These are phyloP conservation scores for Neltuma alba DNA, from an alignment of 306 rosid species.

Conservation along the genomic window DNA sequence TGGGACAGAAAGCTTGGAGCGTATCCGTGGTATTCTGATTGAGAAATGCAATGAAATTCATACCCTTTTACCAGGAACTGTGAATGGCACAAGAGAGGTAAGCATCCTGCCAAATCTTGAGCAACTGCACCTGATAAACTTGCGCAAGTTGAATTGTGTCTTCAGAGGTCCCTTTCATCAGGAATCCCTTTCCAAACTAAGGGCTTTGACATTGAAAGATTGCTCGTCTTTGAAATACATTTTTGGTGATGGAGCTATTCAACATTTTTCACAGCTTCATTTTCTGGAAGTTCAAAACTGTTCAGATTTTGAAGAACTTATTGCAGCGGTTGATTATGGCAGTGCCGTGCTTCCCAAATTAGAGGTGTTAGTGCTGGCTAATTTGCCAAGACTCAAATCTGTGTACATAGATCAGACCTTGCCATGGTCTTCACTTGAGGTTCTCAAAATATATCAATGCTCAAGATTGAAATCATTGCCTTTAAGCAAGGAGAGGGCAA, in stretches of 20 bases:
- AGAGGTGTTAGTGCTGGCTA: background rate
- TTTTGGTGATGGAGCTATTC: background rate
- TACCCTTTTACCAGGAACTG: background rate
- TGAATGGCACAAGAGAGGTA: background rate
- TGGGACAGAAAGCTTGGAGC: constrained; percentile 5
- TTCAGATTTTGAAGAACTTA: constrained; percentile 10
- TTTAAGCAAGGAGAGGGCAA: background rate
- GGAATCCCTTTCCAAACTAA: constrained; percentile 5
- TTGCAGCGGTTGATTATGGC: background rate
- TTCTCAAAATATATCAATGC: background rate
- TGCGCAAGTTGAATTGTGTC: background rate
- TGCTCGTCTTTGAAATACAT: constrained; percentile 16
- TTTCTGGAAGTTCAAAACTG: constrained; percentile 5
- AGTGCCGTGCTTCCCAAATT: constrained; percentile 1
- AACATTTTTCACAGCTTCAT: constrained; percentile 3
- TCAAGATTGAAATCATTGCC: constrained; percentile 1
- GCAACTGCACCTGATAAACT: background rate
- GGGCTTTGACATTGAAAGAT: background rate
- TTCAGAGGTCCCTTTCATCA: constrained; percentile 1
- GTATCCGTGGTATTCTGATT: constrained; percentile 32
- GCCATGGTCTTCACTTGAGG: constrained; percentile 14
- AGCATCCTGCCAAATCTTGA: background rate
- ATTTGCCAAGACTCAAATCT: background rate
- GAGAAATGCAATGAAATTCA: constrained; percentile 29
- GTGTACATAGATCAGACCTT: background rate